These are phyloP conservation scores for Acanthamoeba sp. DNA, from an alignment of 208 protist species.

Conservation along the genomic window DNA sequence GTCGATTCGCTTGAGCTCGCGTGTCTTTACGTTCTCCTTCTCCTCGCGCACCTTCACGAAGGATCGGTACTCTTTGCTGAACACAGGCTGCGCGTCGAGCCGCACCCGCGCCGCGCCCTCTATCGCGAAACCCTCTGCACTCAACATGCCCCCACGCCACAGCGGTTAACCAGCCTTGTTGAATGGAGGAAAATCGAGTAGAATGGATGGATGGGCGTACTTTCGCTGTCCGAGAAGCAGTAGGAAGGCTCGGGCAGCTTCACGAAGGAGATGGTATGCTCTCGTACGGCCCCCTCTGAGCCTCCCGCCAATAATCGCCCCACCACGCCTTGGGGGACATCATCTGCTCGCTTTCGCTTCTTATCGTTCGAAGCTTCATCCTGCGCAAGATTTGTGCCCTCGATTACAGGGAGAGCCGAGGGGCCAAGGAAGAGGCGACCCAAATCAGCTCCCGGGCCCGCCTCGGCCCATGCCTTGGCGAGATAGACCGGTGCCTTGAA, in stretches of 20 bases:
- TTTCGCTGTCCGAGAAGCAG: conserved; percentile 51
- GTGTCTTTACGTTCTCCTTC: conserved; percentile 59
- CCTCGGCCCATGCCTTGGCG: neutral
- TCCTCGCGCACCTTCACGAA: conserved; percentile 37
- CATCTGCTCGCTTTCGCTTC: neutral
- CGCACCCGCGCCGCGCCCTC: neutral
- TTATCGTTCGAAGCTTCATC: neutral
- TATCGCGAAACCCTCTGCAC: conserved; percentile 20
- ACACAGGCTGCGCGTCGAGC: conserved; percentile 26
- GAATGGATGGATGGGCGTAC: neutral
- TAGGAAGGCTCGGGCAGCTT: conserved; percentile 25
- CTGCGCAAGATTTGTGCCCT: neutral
- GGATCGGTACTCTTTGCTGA: conserved; percentile 43
- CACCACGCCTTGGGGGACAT: conserved; percentile 2
- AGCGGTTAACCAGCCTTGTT: neutral
- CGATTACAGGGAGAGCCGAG: neutral
- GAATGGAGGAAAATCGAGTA: neutral
- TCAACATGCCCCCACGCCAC: neutral
- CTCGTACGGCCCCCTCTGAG: neutral
- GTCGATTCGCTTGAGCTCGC: conserved; percentile 39
- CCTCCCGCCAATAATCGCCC: neutral
- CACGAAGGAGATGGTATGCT: conserved; percentile 22
- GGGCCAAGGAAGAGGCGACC: neutral
- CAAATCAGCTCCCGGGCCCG: neutral
- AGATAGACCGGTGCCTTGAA: conserved; percentile 32